A percentile compares a stretch with the other conserved stretches of the same genome.
Conservation (phyloP, 805 yeast species). For the Nakazawaea sp. region DNA sequence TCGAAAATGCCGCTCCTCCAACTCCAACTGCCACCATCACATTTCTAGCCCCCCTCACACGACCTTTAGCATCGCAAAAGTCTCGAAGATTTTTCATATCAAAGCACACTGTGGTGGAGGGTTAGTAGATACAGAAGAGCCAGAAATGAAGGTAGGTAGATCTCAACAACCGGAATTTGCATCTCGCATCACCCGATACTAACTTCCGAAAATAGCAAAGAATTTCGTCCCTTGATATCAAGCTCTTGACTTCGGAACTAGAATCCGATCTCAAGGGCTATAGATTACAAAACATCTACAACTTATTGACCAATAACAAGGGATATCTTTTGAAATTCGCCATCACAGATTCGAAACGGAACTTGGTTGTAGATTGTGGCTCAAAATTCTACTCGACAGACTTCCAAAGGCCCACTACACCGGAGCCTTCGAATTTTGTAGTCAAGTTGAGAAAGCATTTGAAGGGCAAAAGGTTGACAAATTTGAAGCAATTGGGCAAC, state of each 20-base stretch:
- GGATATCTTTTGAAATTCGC: slow-evolving; percentile 78
- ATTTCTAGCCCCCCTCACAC: too few relatives aligned
- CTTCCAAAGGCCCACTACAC: slow-evolving; percentile 74
- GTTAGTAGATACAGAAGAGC: too few relatives aligned
- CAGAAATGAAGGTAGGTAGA: too few relatives aligned
- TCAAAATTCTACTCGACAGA: slow-evolving; percentile 72
- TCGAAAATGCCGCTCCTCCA: too few relatives aligned
- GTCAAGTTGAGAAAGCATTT: slow-evolving; percentile 81
- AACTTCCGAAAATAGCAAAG: slow-evolving; percentile 83
- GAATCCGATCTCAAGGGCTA: slow-evolving; percentile 48
- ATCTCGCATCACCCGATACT: too few relatives aligned
- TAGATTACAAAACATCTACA: slow-evolving; percentile 80
- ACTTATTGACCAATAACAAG: slow-evolving; percentile 61
- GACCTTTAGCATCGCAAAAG: too few relatives aligned
- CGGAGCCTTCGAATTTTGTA: slow-evolving; percentile 79
- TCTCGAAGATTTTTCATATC: too few relatives aligned
- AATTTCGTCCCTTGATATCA: slow-evolving; percentile 77
- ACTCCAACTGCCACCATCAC: too few relatives aligned
- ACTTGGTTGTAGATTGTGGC: slow-evolving; percentile 79
- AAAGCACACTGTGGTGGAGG: too few relatives aligned
- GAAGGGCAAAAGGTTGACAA: slow-evolving; percentile 70
- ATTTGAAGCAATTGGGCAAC: slow-evolving; percentile 64
- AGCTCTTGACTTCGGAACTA: slow-evolving; percentile 63
- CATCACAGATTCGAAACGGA: slow-evolving; percentile 73
- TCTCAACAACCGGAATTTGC: too few relatives aligned